Percentiles rank a stretch among this genome's conserved stretches.
phyloP scores from a whole-genome alignment of 192 early-diverging fungal genomes.

The Rhizophlyctis rosea region DNA sequence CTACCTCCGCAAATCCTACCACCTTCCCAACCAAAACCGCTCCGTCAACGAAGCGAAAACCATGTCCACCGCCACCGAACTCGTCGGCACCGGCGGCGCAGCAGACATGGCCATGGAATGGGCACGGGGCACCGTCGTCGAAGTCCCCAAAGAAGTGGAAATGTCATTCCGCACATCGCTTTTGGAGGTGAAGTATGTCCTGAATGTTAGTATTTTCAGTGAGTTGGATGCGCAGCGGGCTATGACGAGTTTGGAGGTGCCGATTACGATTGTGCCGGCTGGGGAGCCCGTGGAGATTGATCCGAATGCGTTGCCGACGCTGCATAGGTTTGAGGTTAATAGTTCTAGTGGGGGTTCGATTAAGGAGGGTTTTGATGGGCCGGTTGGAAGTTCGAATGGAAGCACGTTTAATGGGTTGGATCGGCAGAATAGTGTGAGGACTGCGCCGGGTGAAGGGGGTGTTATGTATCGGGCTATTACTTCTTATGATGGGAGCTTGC shows the following conservation, averaged over 20 bases:
- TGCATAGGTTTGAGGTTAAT: not conserved
- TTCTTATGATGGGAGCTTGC: not conserved
- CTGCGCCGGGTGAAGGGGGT: too few relatives aligned
- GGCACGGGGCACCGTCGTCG: not conserved
- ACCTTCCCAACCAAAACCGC: not conserved
- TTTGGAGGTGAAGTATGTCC: not conserved
- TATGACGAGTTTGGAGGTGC: not conserved
- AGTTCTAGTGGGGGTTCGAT: too few relatives aligned
- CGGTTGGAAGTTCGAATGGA: too few relatives aligned
- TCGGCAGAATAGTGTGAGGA: too few relatives aligned
- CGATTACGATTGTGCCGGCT: not conserved
- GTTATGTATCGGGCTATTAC: not conserved
- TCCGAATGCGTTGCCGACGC: too few relatives aligned
- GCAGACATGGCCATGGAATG: not conserved
- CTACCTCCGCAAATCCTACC: not conserved
- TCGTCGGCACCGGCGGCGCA: not conserved
- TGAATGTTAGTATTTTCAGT: not conserved
- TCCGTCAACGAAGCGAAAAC: not conserved
- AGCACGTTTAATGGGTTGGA: too few relatives aligned
- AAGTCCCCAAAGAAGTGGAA: not conserved
- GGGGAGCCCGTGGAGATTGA: not conserved
- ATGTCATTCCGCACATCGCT: not conserved
- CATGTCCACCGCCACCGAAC: not conserved
- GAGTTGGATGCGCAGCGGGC: not conserved
- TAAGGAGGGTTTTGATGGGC: too few relatives aligned